These are phyloP conservation scores for Cercospora sp. DNA, from an alignment of 2,329 filamentous ascomycete species.

Conservation along the genomic window DNA sequence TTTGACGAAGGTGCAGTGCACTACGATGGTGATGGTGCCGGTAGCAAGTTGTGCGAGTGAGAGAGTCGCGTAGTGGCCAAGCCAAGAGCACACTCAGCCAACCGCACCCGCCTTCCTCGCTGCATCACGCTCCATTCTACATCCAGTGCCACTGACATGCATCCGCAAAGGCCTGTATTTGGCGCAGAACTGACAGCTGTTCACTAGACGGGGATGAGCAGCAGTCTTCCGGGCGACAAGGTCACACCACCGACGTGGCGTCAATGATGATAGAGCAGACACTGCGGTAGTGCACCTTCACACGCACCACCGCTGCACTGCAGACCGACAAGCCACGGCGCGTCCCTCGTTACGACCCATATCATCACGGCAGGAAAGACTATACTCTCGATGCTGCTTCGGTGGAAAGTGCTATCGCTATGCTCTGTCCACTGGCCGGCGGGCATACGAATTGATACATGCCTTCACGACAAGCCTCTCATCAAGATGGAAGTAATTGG, in stretches of 20 bases:
- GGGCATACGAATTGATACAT: background rate
- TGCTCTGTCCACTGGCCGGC: background rate
- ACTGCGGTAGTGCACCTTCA: background rate
- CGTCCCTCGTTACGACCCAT: background rate
- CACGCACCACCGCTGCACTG: background rate
- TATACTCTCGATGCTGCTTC: background rate
- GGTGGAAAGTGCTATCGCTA: background rate
- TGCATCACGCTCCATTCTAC: background rate
- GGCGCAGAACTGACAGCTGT: background rate
- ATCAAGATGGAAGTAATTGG: background rate
- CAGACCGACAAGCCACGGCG: slow-evolving; percentile 4
- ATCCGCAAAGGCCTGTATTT: background rate
- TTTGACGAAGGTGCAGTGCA: background rate
- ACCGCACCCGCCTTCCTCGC: background rate
- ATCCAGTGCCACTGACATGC: background rate
- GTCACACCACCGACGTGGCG: slow-evolving; percentile 3
- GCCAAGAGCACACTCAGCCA: background rate
- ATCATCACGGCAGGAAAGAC: background rate
- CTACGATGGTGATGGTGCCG: background rate
- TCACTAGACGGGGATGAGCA: background rate
- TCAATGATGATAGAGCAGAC: background rate
- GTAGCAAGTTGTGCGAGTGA: background rate
- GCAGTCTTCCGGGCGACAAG: background rate
- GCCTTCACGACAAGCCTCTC: background rate
- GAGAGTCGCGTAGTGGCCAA: background rate